phyloP scores from a whole-genome alignment of 768 basidiomycete genomes.

The Pholiota molesta region DNA sequence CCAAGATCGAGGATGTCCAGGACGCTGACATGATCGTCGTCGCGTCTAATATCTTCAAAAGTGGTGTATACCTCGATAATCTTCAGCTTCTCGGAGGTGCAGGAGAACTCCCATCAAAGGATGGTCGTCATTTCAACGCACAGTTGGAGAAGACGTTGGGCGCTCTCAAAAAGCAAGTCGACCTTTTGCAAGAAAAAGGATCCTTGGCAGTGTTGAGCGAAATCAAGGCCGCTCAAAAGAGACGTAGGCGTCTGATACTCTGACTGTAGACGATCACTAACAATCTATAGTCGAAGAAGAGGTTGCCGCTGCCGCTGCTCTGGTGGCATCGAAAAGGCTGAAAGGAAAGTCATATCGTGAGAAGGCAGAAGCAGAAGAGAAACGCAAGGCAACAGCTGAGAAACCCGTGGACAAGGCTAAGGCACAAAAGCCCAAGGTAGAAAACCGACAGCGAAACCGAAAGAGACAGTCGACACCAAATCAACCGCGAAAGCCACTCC shows the following conservation, averaged over 20 bases:
- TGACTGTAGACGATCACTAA: slow-evolving; percentile 1
- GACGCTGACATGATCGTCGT: slow-evolving; percentile 87
- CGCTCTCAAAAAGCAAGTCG: slow-evolving; percentile 65
- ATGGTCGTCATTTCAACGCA: slow-evolving; percentile 90
- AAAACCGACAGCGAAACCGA: slow-evolving; percentile 7
- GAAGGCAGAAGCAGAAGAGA: slow-evolving; percentile 47
- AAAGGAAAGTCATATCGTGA: slow-evolving; percentile 77
- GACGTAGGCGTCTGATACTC: slow-evolving; percentile 44
- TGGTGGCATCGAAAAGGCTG: slow-evolving; percentile 62
- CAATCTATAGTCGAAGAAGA: slow-evolving; percentile 41
- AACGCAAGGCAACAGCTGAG: slow-evolving; percentile 18
- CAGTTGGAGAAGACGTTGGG: slow-evolving; percentile 66
- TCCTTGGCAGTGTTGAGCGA: slow-evolving; percentile 59
- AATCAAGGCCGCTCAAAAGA: slow-evolving; percentile 65
- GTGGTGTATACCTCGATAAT: slow-evolving; percentile 74
- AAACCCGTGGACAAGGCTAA: slow-evolving; percentile 11
- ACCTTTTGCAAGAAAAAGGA: slow-evolving; percentile 67
- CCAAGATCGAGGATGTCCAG: slow-evolving; percentile 73
- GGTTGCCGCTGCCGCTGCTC: slow-evolving; percentile 50
- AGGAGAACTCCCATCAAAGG: slow-evolving; percentile 70
- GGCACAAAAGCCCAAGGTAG: neutral
- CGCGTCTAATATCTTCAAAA: slow-evolving; percentile 86
- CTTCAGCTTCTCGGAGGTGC: slow-evolving; percentile 71
- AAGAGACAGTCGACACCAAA: slow-evolving; percentile 9
- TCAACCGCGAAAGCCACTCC: slow-evolving; percentile 26